Conservation (phyloP, 768 basidiomycete species). For the Kwoniella bestiolae region DNA sequence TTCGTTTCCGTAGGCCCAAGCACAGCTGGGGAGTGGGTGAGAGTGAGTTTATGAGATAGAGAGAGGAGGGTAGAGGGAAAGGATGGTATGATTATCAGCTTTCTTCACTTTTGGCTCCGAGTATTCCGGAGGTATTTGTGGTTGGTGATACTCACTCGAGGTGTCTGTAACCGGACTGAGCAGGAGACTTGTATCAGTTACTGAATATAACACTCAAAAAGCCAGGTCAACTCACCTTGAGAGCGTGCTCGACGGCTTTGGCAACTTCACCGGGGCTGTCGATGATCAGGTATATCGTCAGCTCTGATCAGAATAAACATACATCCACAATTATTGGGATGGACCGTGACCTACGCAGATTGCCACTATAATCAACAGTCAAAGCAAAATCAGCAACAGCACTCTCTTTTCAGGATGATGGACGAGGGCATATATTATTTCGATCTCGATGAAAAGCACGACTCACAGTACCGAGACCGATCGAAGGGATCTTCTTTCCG, state of each 20-base stretch:
- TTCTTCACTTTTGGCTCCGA: constrained; percentile 56
- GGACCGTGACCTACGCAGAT: constrained; percentile 40
- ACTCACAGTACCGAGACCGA: constrained; percentile 67
- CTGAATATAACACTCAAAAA: neutral
- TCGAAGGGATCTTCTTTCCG: constrained; percentile 70
- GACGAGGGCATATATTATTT: too few species aligned
- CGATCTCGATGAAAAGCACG: too few species aligned
- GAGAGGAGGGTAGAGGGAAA: neutral
- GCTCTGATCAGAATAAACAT: too few species aligned
- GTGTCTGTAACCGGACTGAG: constrained; percentile 48
- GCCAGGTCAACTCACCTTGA: constrained; percentile 38
- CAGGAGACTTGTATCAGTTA: neutral
- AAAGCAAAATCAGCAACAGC: neutral
- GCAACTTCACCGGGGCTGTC: constrained; percentile 47
- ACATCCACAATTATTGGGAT: too few species aligned
- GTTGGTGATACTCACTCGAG: constrained; percentile 61
- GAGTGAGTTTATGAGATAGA: constrained; percentile 62
- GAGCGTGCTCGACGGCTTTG: constrained; percentile 52
- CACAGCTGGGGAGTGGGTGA: constrained; percentile 65
- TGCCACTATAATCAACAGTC: constrained; percentile 36
- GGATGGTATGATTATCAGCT: neutral
- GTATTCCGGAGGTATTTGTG: constrained; percentile 26
- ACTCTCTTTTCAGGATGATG: neutral
- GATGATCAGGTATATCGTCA: too few species aligned
- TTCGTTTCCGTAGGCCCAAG: constrained; percentile 74